Percentiles rank a stretch among this genome's conserved stretches.
These are phyloP conservation scores for Chondrostereum purpureum DNA, from an alignment of 1,284 basidiomycete genomes.

Conservation along the genomic window DNA sequence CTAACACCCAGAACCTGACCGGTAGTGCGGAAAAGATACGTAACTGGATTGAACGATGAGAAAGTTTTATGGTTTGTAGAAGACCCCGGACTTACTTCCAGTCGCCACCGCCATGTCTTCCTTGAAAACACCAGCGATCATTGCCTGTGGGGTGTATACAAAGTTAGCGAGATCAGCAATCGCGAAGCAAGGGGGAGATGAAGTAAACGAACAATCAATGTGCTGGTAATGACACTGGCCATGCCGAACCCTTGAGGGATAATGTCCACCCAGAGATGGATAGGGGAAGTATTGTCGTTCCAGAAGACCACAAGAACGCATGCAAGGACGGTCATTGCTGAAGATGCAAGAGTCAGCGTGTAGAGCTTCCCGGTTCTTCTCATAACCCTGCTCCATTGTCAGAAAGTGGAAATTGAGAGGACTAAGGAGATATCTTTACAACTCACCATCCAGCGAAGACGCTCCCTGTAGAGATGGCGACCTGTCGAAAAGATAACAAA, in stretches of 20 bases:
- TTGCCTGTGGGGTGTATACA: conserved; percentile 55
- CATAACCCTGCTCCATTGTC: conserved; percentile 57
- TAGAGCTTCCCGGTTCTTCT: conserved; percentile 78
- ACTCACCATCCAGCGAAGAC: conserved; percentile 78
- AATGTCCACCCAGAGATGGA: conserved; percentile 72
- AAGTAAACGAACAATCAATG: conserved; percentile 58
- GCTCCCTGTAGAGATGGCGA: conserved; percentile 75
- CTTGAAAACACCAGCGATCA: conserved; percentile 76
- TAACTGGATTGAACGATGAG: conserved; percentile 45
- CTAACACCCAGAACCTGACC: conserved; percentile 89
- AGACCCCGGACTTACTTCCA: conserved; percentile 56
- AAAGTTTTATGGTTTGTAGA: conserved; percentile 5
- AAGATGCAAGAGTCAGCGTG: conserved; percentile 58
- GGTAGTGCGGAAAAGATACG: conserved; percentile 85
- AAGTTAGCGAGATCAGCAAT: conserved; percentile 7
- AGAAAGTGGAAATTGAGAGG: conserved; percentile 2
- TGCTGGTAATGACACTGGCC: conserved; percentile 77
- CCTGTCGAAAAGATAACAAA: conserved; percentile 29
- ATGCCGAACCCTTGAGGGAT: conserved; percentile 79
- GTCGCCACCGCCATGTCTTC: conserved; percentile 85
- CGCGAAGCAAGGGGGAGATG: conserved; percentile 8
- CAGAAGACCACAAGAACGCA: conserved; percentile 54
- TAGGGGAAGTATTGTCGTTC: conserved; percentile 53
- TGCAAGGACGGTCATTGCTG: conserved; percentile 45
- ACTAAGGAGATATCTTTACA: too few species aligned